Percentiles rank a stretch among this genome's conserved stretches.
Evolutionary conservation across 352 stramenopile species (phyloP).

Genomic region (Salisapilia sapeloensis): DNA sequence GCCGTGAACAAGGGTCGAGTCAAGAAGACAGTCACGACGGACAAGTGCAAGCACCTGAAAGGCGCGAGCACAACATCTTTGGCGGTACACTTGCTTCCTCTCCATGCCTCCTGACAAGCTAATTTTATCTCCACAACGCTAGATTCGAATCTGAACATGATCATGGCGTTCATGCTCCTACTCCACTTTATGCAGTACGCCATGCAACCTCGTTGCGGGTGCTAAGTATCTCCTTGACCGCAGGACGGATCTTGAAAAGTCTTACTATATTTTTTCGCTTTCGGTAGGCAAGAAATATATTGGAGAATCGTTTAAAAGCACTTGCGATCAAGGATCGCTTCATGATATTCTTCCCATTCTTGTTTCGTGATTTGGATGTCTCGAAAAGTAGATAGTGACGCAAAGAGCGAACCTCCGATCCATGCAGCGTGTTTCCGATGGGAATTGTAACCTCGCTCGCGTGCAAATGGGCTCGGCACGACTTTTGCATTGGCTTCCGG

Average conservation of each 20-base stretch:
- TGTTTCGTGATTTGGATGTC: constrained; percentile 80
- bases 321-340: constrained; percentile 70
- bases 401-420: constrained; percentile 83
- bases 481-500: constrained; percentile 20
- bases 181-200: constrained; percentile 80
- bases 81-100: too few species aligned
- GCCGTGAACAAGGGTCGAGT: too few species aligned
- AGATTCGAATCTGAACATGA: constrained; percentile 73
- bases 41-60: too few species aligned
- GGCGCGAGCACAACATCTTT: too few species aligned
- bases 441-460: constrained; percentile 76
- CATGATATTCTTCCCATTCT: constrained; percentile 83
- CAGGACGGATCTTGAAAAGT: too few species aligned
- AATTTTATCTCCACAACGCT: too few species aligned
- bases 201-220: constrained; percentile 70
- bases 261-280: constrained; percentile 1
- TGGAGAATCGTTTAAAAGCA: constrained; percentile 28
- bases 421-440: constrained; percentile 75
- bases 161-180: constrained; percentile 74
- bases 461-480: constrained; percentile 59
- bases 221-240: constrained; percentile 15
- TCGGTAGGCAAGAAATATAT: constrained; percentile 1
- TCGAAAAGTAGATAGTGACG: constrained; percentile 72
- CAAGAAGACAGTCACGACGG: too few species aligned
- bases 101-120: too few species aligned